Percentiles rank a stretch among this genome's conserved stretches.
phyloP scores from a whole-genome alignment of 306 rosid genomes.

The Nissolia schottii region DNA sequence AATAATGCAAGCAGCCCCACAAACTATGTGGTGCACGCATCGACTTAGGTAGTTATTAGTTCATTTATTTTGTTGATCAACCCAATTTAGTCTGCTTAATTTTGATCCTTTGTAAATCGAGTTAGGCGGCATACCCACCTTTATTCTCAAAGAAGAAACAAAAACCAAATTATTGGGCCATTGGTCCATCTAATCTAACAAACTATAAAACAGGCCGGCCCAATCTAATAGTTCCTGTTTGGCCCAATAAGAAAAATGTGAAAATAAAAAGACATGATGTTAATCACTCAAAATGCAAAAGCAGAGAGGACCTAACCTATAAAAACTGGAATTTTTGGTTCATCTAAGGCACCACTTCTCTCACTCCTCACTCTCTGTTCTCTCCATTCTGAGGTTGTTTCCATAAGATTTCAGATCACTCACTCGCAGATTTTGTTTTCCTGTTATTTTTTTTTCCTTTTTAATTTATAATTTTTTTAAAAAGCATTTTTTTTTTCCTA shows the following conservation, averaged over 20 bases:
- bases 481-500: neutral
- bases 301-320: conserved; percentile 5
- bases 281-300: neutral
- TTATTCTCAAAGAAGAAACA: too few species aligned
- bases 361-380: neutral
- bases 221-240: neutral
- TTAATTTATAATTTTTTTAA: neutral
- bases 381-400: neutral
- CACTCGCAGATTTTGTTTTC: neutral
- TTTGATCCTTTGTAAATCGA: too few species aligned
- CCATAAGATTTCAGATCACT: neutral
- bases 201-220: neutral
- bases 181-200: too few species aligned
- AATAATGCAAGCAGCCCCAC: too few species aligned
- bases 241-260: too few species aligned
- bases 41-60: too few species aligned
- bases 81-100: too few species aligned
- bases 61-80: too few species aligned
- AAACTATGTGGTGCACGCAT: too few species aligned
- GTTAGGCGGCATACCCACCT: too few species aligned
- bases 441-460: neutral
- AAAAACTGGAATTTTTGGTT: neutral
- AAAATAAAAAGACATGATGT: too few species aligned
- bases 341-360: neutral
- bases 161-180: neutral